A percentile compares a stretch with the other conserved stretches of the same genome.
phyloP scores from a whole-genome alignment of 1,284 basidiomycete species.

The Rhodofomes roseus region DNA sequence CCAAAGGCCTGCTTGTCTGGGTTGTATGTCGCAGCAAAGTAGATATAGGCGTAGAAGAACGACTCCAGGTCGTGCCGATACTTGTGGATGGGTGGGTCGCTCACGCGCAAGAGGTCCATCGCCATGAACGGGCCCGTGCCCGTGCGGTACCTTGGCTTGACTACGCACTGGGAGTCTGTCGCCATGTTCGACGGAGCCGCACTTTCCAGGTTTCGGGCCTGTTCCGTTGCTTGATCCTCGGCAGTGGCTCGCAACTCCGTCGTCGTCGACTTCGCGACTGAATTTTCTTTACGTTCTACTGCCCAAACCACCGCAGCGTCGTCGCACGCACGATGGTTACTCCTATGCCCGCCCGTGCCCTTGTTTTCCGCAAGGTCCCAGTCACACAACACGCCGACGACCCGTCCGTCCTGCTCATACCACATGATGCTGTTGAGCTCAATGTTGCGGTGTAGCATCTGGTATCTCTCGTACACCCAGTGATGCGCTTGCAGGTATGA shows the following conservation, averaged over 20 bases:
- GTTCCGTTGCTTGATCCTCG: background rate
- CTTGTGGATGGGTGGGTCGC: constrained; percentile 13
- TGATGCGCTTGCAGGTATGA: constrained; percentile 4
- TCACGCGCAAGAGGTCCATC: constrained; percentile 15
- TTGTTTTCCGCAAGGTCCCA: constrained; percentile 17
- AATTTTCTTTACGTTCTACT: too few species aligned
- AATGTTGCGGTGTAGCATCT: constrained; percentile 24
- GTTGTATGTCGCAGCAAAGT: background rate
- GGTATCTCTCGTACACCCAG: constrained; percentile 3
- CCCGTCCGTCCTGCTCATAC: constrained; percentile 1
- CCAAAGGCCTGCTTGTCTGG: background rate
- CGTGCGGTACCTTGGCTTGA: constrained; percentile 21
- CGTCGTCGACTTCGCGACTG: too few species aligned
- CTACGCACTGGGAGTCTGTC: too few species aligned
- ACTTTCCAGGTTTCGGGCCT: too few species aligned
- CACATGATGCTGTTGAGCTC: constrained; percentile 27
- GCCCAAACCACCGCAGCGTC: background rate
- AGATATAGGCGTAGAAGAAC: constrained; percentile 24
- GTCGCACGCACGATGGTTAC: background rate
- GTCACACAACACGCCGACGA: constrained; percentile 25
- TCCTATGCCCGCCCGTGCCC: background rate
- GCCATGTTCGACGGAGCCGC: too few species aligned
- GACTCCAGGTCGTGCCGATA: constrained; percentile 32
- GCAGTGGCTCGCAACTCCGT: too few species aligned
- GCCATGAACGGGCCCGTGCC: constrained; percentile 30